These are phyloP conservation scores for Russula foetens DNA, from an alignment of 768 basidiomycete species.

Conservation along the genomic window DNA sequence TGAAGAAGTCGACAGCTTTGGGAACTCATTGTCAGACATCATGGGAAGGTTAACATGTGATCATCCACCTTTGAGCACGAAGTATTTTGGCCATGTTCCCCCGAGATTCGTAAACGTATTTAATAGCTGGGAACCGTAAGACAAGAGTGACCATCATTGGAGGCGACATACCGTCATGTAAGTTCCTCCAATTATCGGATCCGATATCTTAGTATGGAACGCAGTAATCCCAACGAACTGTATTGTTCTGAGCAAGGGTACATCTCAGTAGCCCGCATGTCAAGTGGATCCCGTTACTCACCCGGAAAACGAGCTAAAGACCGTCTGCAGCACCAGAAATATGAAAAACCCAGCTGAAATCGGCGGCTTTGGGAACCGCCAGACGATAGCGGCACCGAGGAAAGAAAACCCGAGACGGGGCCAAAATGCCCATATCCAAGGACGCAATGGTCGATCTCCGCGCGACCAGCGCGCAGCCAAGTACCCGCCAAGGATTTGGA, in stretches of 20 bases:
- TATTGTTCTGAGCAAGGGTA: conserved; percentile 57
- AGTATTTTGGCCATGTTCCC: conserved; percentile 96
- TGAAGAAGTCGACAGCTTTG: conserved; percentile 81
- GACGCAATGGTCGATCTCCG: conserved; percentile 68
- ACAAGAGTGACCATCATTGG: not conserved
- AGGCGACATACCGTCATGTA: conserved; percentile 88
- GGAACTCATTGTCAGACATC: conserved; percentile 15
- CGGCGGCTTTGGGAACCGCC: conserved; percentile 75
- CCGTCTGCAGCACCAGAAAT: conserved; percentile 72
- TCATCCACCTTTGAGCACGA: conserved; percentile 75
- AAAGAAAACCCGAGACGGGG: conserved; percentile 70
- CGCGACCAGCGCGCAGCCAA: conserved; percentile 86
- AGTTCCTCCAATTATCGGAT: conserved; percentile 94
- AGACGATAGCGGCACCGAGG: conserved; percentile 68
- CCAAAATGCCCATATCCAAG: conserved; percentile 92
- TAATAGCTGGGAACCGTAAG: conserved; percentile 48
- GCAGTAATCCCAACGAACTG: conserved; percentile 99
- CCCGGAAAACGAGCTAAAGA: conserved; percentile 80
- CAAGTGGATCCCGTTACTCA: conserved; percentile 32
- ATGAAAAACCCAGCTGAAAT: conserved; percentile 70
- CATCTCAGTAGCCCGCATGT: conserved; percentile 1
- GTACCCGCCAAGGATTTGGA: conserved; percentile 94
- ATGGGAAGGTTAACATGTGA: not conserved
- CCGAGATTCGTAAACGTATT: conserved; percentile 97
- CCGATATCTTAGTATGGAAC: conserved; percentile 94